Conservation (phyloP, 1,284 basidiomycete species). For the Ceratobasidium sp. region DNA sequence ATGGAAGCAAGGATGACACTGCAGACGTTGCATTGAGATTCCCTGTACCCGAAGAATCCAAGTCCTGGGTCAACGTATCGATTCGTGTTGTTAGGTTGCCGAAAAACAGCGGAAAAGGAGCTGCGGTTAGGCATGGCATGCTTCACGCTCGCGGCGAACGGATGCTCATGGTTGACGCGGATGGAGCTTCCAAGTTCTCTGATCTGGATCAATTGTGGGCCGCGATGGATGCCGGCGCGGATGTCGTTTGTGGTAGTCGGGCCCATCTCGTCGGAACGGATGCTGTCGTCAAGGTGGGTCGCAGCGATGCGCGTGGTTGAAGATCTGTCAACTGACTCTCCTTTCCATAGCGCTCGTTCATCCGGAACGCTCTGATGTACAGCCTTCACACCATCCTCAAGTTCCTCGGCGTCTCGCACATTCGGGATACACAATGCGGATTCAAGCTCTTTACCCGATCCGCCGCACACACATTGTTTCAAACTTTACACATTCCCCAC, state of each 20-base stretch:
- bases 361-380: constrained; percentile 93
- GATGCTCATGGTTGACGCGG: constrained; percentile 92
- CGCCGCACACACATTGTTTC: constrained; percentile 82
- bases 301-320: constrained; percentile 10
- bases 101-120: constrained; percentile 88
- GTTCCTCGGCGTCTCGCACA: constrained; percentile 83
- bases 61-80: constrained; percentile 51
- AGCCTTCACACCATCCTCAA: constrained; percentile 83
- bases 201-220: constrained; percentile 78
- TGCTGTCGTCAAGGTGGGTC: constrained; percentile 89
- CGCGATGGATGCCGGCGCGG: constrained; percentile 77
- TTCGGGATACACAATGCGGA: constrained; percentile 94
- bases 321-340: neutral
- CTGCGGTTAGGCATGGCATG: constrained; percentile 89
- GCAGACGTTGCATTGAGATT: constrained; percentile 67
- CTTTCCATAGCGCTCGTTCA: constrained; percentile 69
- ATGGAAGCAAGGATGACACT: constrained; percentile 84
- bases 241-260: constrained; percentile 75
- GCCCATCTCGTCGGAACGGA: constrained; percentile 91
- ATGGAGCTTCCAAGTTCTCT: constrained; percentile 86
- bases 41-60: constrained; percentile 59
- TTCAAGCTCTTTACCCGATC: constrained; percentile 91
- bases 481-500: constrained; percentile 77
- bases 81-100: constrained; percentile 81
- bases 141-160: constrained; percentile 76